Percentiles rank a stretch among this genome's conserved stretches.
phyloP scores from a whole-genome alignment of 148 eudicot genomes.

The Cornus florida region DNA sequence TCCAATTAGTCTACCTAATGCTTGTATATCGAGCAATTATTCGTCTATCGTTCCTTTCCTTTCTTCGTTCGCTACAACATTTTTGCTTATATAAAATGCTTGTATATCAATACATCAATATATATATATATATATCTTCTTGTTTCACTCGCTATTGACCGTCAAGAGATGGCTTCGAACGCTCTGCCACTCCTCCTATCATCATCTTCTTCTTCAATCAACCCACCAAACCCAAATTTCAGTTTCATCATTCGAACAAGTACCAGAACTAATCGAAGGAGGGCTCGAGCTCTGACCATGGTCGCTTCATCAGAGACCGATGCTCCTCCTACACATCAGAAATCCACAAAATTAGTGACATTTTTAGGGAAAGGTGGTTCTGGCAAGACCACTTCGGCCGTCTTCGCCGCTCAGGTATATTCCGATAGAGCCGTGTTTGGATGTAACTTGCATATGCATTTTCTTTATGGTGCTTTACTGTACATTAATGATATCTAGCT shows the following conservation, averaged over 20 bases:
- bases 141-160: background rate
- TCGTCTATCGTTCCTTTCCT: background rate
- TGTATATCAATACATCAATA: too few species aligned
- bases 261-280: constrained; percentile 5
- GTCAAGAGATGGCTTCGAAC: constrained; percentile 12
- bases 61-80: background rate
- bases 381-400: constrained; percentile 84
- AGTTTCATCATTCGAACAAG: background rate
- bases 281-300: constrained; percentile 9
- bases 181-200: background rate
- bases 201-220: constrained; percentile 8
- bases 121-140: background rate
- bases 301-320: constrained; percentile 16
- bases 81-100: too few species aligned
- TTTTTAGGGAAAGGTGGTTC: constrained; percentile 96
- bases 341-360: constrained; percentile 64
- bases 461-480: background rate
- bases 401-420: constrained; percentile 88
- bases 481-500: background rate
- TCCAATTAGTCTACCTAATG: too few species aligned
- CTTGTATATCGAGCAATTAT: background rate
- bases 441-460: background rate
- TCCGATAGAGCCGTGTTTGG: too few species aligned
- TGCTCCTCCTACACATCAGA: constrained; percentile 4
- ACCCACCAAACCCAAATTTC: background rate